Conservation (phyloP, 129 eudicot genomes). For the Artemisia argyi region DNA sequence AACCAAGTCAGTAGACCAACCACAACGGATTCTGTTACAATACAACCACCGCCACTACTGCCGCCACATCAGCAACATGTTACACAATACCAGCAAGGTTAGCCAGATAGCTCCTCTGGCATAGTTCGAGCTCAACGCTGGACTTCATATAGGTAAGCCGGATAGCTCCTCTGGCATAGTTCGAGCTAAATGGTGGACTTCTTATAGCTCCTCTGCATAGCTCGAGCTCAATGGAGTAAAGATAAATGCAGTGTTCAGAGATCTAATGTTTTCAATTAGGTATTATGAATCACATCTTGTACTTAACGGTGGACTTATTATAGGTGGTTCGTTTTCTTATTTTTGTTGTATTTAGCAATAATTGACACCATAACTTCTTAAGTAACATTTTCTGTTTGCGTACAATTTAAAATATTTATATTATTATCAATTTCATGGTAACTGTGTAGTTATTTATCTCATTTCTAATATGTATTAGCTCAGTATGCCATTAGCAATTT, state of each 20-base stretch:
- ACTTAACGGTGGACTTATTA: neutral
- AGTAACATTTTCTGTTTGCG: neutral
- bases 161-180: too few relatives aligned
- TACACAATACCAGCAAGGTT: constrained; percentile 45
- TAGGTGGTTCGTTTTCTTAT: neutral
- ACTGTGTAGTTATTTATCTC: neutral
- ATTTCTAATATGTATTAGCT: neutral
- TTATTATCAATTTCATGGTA: neutral
- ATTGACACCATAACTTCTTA: constrained; percentile 10
- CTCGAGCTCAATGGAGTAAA: neutral
- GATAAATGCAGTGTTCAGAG: neutral
- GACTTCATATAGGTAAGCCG: too few relatives aligned
- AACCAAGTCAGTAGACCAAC: constrained; percentile 14
- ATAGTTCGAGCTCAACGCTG: too few relatives aligned
- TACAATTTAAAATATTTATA: neutral
- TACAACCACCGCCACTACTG: constrained; percentile 21
- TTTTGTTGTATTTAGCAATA: neutral
- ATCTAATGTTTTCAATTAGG: constrained; percentile 1
- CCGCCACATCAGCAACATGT: constrained; percentile 37
- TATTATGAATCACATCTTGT: neutral
- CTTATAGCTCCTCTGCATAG: too few relatives aligned
- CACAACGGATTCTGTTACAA: constrained; percentile 43
- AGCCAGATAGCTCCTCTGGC: constrained; percentile 31
- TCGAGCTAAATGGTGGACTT: too few relatives aligned
- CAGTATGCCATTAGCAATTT: neutral